phyloP scores from a whole-genome alignment of 108 stramenopile genomes.

The Licmophora abbreviata region DNA sequence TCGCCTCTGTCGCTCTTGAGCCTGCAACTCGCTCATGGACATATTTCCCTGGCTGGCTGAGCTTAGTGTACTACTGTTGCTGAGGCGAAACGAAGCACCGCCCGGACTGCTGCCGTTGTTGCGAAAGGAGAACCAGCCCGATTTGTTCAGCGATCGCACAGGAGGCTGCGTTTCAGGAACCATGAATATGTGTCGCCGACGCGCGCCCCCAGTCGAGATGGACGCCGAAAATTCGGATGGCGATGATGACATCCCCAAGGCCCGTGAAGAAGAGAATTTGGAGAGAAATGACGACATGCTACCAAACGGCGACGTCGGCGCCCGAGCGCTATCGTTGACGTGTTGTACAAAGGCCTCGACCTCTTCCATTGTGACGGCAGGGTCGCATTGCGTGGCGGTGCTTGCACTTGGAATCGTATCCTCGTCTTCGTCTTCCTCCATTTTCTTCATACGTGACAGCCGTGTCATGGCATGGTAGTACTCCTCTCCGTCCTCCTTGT shows the following conservation, averaged over 20 bases:
- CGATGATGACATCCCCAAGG: neutral
- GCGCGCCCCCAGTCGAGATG: neutral
- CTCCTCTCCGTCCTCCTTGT: neutral
- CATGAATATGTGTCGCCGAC: too few relatives aligned
- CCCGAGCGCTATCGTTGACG: too few relatives aligned
- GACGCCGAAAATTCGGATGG: neutral
- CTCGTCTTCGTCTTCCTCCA: too few relatives aligned
- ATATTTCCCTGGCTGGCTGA: neutral
- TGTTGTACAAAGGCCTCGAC: conserved; percentile 1
- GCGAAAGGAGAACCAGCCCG: neutral
- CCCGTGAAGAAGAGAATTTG: neutral
- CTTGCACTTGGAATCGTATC: too few relatives aligned
- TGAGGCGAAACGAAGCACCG: too few relatives aligned
- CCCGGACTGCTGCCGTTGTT: too few relatives aligned
- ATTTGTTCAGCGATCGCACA: neutral
- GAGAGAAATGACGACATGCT: neutral
- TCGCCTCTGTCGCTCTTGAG: too few relatives aligned
- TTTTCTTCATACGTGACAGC: too few relatives aligned
- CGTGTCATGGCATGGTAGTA: neutral
- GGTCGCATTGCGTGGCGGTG: neutral
- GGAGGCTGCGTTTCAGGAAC: too few relatives aligned
- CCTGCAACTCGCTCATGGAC: neutral
- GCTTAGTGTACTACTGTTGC: neutral
- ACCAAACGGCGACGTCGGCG: neutral
- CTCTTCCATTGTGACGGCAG: neutral